A percentile compares a stretch with the other conserved stretches of the same genome.
phyloP scores from a whole-genome alignment of 768 basidiomycete species.

The Astraeus odoratus region DNA sequence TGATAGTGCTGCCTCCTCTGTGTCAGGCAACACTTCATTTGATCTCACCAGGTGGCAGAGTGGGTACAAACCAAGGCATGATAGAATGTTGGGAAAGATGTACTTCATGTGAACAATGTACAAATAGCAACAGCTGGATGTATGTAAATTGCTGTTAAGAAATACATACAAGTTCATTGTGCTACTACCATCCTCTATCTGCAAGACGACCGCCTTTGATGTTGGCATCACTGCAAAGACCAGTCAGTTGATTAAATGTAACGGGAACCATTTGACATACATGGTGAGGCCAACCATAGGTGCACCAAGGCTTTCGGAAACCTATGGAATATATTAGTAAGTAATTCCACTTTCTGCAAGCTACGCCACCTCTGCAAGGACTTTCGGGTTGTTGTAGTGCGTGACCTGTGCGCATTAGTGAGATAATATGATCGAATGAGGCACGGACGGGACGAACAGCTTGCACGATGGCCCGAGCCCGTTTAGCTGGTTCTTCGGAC shows the following conservation, averaged over 20 bases:
- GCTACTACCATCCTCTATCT: conserved; percentile 53
- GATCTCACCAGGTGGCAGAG: conserved; percentile 26
- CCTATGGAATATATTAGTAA: conserved; percentile 26
- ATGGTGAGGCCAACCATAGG: conserved; percentile 95
- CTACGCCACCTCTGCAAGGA: conserved; percentile 71
- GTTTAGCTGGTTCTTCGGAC: conserved; percentile 90
- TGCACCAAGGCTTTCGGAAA: conserved; percentile 77
- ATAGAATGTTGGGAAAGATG: conserved; percentile 24
- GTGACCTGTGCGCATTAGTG: conserved; percentile 50
- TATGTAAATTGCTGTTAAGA: background rate
- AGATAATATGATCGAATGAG: background rate
- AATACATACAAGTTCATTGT: conserved; percentile 1
- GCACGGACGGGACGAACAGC: conserved; percentile 47
- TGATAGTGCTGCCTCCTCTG: conserved; percentile 31
- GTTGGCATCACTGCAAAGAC: conserved; percentile 43
- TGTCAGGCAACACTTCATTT: conserved; percentile 18
- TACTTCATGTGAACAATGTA: conserved; percentile 22
- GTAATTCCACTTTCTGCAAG: conserved; percentile 1
- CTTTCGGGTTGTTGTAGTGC: conserved; percentile 90
- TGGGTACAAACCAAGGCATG: conserved; percentile 28
- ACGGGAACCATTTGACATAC: conserved; percentile 30
- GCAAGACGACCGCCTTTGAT: conserved; percentile 69
- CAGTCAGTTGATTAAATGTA: background rate
- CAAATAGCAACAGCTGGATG: background rate
- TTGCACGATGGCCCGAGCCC: conserved; percentile 93